A percentile compares a stretch with the other conserved stretches of the same genome.
These are phyloP conservation scores for Colletotrichum spinosum DNA, from an alignment of 2,329 filamentous ascomycete species.

Conservation along the genomic window DNA sequence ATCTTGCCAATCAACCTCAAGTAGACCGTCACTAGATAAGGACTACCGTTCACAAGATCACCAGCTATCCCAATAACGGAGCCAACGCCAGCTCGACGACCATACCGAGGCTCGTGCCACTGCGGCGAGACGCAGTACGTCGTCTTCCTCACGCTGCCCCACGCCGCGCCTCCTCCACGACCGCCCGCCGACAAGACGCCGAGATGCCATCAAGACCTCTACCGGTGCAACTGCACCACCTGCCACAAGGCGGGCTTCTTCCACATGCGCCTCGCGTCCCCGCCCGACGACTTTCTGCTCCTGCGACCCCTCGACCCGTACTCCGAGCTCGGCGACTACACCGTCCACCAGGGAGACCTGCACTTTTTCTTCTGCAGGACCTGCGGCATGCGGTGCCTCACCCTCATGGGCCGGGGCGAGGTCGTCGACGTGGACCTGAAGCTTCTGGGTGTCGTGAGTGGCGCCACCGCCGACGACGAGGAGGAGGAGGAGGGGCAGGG, in stretches of 20 bases:
- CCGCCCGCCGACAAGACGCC: constrained; percentile 23
- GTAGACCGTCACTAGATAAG: not conserved
- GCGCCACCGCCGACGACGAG: constrained; percentile 17
- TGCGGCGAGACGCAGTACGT: constrained; percentile 58
- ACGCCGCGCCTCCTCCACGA: constrained; percentile 34
- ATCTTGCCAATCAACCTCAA: too few species aligned
- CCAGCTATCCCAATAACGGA: not conserved
- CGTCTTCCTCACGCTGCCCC: constrained; percentile 56
- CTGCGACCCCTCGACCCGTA: constrained; percentile 53
- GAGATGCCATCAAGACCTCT: constrained; percentile 44
- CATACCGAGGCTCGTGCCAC: constrained; percentile 58
- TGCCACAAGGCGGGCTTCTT: constrained; percentile 62
- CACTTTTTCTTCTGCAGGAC: constrained; percentile 60
- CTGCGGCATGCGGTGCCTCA: constrained; percentile 59
- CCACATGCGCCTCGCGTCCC: constrained; percentile 53
- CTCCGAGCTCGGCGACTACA: constrained; percentile 54
- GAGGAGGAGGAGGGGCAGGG: constrained; percentile 31
- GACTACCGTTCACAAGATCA: too few species aligned
- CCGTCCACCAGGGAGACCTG: constrained; percentile 41
- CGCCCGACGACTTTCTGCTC: constrained; percentile 57
- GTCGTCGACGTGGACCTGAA: constrained; percentile 40
- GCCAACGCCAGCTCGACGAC: constrained; percentile 36
- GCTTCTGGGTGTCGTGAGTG: constrained; percentile 29
- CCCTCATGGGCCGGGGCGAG: constrained; percentile 50
- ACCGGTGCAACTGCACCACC: constrained; percentile 61